Base-by-base conservation (phyloP, 2,329 filamentous ascomycete genomes). In the Nectriaceae sp. region DNA sequence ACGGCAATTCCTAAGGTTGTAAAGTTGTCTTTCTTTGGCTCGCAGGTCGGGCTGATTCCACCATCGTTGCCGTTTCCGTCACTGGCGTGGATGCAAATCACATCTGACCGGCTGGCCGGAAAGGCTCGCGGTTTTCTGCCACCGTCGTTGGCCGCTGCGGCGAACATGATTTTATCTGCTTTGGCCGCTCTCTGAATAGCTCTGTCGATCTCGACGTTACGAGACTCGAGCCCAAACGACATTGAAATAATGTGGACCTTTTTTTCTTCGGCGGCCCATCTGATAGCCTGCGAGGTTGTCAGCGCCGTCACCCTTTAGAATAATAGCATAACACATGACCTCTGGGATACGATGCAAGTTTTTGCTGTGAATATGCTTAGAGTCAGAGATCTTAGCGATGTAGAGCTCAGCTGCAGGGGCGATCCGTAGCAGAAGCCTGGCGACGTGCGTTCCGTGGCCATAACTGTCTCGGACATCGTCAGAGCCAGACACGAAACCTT, bases 211-310 rank as follows among this genome's bases (percentile, higher is more conserved):
- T 38, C 42, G 4, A 33, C 21, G 24, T 54, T 21, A 21, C 26
- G 13, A 3, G 50, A 31, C 2, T 47, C 40, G 18, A 61, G 53
- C 1, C 55, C 60, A 36, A 65, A 63, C 2, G 61, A 63, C 55
- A 65, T 61, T 26, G 55, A 57, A 16, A 64, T 61, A 29, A 65
- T 59, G 35, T 64, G 52, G 1, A 53, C 62, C n/a, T 58, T 26
- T 13, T 46, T 44, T 3, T 54, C 35, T 3, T 54, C 35, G 1
- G 46, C 49, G 3, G 59, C 62, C 48, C 56, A 53, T 2, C 48
- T 22, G 10, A 65, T 62, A 16, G 62, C 61, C 56, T 61, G 21
- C 16, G 18, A 8, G 15, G n/a, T 19, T 10, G 5, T 26, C 24
- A 29, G n/a, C n/a, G n/a, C n/a, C n/a, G n/a, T n/a, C n/a, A n/a